These are phyloP conservation scores for Oxyria digyna DNA, from an alignment of 148 eudicot species.

Conservation along the genomic window DNA sequence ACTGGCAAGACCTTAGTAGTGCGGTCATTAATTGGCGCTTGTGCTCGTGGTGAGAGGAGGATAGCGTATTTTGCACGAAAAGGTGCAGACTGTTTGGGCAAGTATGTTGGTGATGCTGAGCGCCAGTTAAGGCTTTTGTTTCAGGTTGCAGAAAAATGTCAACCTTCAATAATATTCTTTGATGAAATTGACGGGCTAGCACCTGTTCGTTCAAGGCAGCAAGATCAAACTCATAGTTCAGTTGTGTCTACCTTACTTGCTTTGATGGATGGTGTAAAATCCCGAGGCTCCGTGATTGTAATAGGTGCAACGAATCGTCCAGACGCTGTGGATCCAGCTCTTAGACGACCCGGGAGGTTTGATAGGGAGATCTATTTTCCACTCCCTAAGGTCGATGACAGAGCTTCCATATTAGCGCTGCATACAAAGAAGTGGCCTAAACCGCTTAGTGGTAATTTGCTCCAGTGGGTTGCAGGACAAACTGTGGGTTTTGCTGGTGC, in stretches of 20 bases:
- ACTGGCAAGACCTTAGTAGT: constrained; percentile 93
- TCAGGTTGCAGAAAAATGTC: constrained; percentile 95
- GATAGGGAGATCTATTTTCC: constrained; percentile 97
- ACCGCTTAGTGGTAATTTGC: constrained; percentile 63
- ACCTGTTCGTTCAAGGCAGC: constrained; percentile 89
- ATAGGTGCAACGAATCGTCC: constrained; percentile 99
- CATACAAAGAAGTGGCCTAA: constrained; percentile 92
- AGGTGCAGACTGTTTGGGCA: constrained; percentile 97
- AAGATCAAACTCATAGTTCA: constrained; percentile 97
- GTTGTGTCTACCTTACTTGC: constrained; percentile 97
- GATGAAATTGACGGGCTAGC: constrained; percentile 98
- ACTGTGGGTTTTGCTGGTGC: constrained; percentile 99
- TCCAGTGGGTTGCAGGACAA: constrained; percentile 53
- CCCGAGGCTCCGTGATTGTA: constrained; percentile 95
- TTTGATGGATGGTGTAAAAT: constrained; percentile 87
- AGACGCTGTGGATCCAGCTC: constrained; percentile 93
- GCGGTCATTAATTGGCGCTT: constrained; percentile 80
- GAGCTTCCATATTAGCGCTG: constrained; percentile 79
- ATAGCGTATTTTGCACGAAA: constrained; percentile 98
- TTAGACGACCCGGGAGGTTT: constrained; percentile 94
- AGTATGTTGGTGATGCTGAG: constrained; percentile 99
- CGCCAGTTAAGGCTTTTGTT: constrained; percentile 93
- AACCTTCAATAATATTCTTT: constrained; percentile 90
- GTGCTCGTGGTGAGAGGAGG: constrained; percentile 83
- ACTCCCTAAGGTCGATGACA: constrained; percentile 65